Evolutionary conservation across 2,329 filamentous ascomycete species (phyloP), one percentile per base, ranked within the genome.

Genomic region (Talaromyces rugulosus): DNA sequence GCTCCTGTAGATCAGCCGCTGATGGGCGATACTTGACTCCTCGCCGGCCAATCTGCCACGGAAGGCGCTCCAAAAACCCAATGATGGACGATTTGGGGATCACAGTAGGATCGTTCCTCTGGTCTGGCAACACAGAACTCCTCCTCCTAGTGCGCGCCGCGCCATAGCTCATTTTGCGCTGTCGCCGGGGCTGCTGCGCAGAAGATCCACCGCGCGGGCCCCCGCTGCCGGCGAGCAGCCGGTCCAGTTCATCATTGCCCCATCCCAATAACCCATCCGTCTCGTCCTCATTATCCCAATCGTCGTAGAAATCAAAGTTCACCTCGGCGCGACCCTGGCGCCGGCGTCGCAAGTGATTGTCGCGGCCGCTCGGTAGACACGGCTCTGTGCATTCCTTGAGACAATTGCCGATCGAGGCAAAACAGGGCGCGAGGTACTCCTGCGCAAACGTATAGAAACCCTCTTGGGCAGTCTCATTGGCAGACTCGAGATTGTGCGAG

Each of bases 241-340:
- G 83, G 73, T 96, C 94, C 79, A 96, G 87, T 72, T 96, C 92
- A 70, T 96, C 92, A 67, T 85, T 87, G 44, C 89, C 88, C 90
- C 92, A 96, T 53, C 86, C 88, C 58, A 93, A 78, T 55, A 94
- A 75, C 44, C 87, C 83, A 36, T 80, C 81, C 57, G 85, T 83
- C 33, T 68, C 70, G 61, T 87, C 84, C 60, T 86, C 83, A 53
- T 84, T 82, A 64, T 96, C 92, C 94, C 94, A 98, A 76, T 97
- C 94, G 76, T 97, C 94, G 79, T 98, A 98, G 74, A 98, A 98
- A 75, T 97, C 94, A 73, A 98, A 98, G 70, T 86, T 93, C 69
- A 90, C 86, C 76, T 97, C 93, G 31, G 92, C 90, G 58, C 82
- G 77, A 18, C 77, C 77, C 40, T 89, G 85, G 69, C 92, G 87